Base-by-base conservation (phyloP, 306 rosid genomes). In the Lithocarpus polystachyus region DNA sequence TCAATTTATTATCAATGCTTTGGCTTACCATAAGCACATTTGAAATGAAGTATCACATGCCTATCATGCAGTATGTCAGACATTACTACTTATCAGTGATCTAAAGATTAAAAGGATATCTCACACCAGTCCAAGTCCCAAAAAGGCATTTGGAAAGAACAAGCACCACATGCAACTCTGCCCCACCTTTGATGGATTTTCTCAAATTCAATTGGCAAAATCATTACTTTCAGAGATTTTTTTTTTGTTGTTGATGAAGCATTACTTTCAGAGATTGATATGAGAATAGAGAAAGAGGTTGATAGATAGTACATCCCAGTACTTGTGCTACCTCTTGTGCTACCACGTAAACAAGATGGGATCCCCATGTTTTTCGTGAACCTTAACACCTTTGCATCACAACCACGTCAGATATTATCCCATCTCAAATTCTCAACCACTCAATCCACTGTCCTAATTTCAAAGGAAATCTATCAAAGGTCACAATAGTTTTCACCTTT, bases 301-400 rank as follows among this genome's bases (percentile, higher is more conserved):
- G 67, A 64, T 14, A 15, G 68, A 64, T 14, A 15, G 68, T 28
- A 64, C 70, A 11, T 19, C 23, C 14, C 14, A 68, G 48, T 17
- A 55, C 54, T 48, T 73, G 55, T 64, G 10, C 18, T 15, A 20
- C 5, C 4, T 11, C 26, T 4, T 52, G 60, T 22, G 68, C 51
- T 28, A 64, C 88, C 86, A 85, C 86, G 88, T 78, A 75, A 24
- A 24, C 9, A 12, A 40, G 43, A 71, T 71, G 71, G 69, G 64
- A 70, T 78, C 83, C 76, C 75, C 72, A 53, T 29, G 81, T 70
- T 75, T 78, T 65, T 70, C 83, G 79, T 80, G 79, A 78, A 64
- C 51, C 48, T 74, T 68, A 3, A 48, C 53, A 20, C 79, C 68
- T 65, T 19, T 29, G 61, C 15, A 8, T 13, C 6, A 28, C n/a